Percentiles rank a stretch among this genome's conserved stretches.
phyloP scores from a whole-genome alignment of 202 grass and related monocot species.

The Elaeis oleifera region DNA sequence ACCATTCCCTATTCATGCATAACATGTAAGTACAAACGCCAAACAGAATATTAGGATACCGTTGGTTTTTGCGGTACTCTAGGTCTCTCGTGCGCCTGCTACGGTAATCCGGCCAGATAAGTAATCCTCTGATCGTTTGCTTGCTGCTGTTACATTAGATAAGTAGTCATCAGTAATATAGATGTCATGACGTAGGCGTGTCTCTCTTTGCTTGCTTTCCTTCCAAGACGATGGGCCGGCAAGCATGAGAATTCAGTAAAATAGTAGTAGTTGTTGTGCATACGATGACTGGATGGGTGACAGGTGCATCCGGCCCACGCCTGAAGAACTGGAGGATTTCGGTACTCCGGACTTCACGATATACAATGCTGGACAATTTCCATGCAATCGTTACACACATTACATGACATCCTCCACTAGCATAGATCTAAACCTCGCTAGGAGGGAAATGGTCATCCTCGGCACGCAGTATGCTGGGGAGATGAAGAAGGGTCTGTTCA shows the following conservation, averaged over 20 bases:
- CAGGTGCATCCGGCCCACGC: slow-evolving; percentile 95
- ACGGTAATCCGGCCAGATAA: slow-evolving; percentile 61
- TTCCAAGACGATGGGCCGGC: slow-evolving; percentile 31
- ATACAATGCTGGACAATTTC: slow-evolving; percentile 99
- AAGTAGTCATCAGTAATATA: slow-evolving; percentile 4
- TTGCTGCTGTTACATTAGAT: slow-evolving; percentile 21
- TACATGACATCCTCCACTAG: slow-evolving; percentile 98
- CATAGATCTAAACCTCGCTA: slow-evolving; percentile 86
- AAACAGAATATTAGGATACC: slow-evolving; percentile 15
- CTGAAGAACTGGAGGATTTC: slow-evolving; percentile 93
- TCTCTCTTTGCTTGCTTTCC: background rate
- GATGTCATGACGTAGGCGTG: background rate
- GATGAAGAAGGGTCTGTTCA: slow-evolving; percentile 99
- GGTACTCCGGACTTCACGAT: slow-evolving; percentile 99
- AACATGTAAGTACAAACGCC: slow-evolving; percentile 81
- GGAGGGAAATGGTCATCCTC: slow-evolving; percentile 99
- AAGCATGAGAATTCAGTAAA: slow-evolving; percentile 16
- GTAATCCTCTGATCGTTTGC: slow-evolving; percentile 41
- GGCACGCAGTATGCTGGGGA: slow-evolving; percentile 99
- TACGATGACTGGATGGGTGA: slow-evolving; percentile 57
- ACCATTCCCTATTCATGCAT: slow-evolving; percentile 99
- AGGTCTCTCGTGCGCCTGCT: background rate
- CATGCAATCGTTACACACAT: slow-evolving; percentile 99
- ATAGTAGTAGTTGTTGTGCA: slow-evolving; percentile 13
- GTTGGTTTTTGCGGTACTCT: slow-evolving; percentile 14